Percentiles rank a stretch among this genome's conserved stretches.
These are phyloP conservation scores for Exophiala sp. DNA, from an alignment of 2,329 filamentous ascomycete species.

Conservation along the genomic window DNA sequence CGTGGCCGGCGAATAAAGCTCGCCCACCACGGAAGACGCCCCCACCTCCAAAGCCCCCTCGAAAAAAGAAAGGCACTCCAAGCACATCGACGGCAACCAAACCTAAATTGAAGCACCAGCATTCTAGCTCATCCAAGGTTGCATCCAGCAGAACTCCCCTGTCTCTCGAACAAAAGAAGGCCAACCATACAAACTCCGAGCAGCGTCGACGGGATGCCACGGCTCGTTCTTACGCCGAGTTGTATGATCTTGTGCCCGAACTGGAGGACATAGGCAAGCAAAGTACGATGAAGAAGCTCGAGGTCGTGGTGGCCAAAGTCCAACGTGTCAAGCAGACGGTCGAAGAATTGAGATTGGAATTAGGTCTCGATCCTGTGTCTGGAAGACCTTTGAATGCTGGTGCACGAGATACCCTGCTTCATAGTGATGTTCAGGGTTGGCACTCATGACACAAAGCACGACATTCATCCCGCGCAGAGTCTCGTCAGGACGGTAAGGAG, in stretches of 20 bases:
- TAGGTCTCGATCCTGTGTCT: slow-evolving; percentile 17
- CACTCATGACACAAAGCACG: neutral
- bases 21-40: slow-evolving; percentile 13
- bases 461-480: no score
- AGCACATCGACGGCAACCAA: slow-evolving; percentile 10
- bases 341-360: slow-evolving; percentile 16
- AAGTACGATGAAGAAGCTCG: slow-evolving; percentile 30
- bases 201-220: slow-evolving; percentile 29
- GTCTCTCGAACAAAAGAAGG: slow-evolving; percentile 27
- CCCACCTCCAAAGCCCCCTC: slow-evolving; percentile 10
- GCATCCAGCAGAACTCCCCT: slow-evolving; percentile 22
- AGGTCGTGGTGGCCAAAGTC: slow-evolving; percentile 27
- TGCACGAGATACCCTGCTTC: slow-evolving; percentile 1
- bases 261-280: slow-evolving; percentile 26
- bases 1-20: slow-evolving; percentile 18
- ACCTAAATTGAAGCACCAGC: slow-evolving; percentile 14
- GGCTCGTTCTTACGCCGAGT: slow-evolving; percentile 24
- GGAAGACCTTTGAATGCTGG: slow-evolving; percentile 10
- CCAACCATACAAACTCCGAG: slow-evolving; percentile 29
- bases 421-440: slow-evolving; percentile 12
- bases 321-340: slow-evolving; percentile 18
- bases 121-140: neutral
- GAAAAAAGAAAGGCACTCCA: slow-evolving; percentile 11
- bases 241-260: slow-evolving; percentile 29
- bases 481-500: no score